Base-by-base conservation (phyloP, 805 yeast species). In the Ascoidea asiatica region DNA sequence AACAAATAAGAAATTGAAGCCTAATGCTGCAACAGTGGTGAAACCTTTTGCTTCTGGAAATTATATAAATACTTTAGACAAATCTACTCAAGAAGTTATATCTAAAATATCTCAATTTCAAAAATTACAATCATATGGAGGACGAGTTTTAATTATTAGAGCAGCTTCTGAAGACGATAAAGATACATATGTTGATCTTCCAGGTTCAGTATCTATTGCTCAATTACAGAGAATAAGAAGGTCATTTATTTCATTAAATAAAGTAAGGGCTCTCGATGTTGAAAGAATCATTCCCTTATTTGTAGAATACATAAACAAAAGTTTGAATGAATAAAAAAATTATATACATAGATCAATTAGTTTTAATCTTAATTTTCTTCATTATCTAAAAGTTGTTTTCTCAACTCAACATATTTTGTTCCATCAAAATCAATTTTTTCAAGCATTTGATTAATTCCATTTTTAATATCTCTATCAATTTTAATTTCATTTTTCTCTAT, bases 171-270 rank as follows among this genome's bases (percentile, higher is more conserved):
- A 69, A 5, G 65, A 64, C 42, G 63, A 64, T 45, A 69, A 56
- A 45, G 72, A 61, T 21, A 60, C 15, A 11, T 63, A 56, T 38
- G 73, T 87, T 3, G 75, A 73, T 17, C 61, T 90, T 54, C 96
- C 96, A 2, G 54, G 74, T 2, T 61, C 72, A 1, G 76, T 83
- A 6, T 74, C 85, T 13, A 66, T 79, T 37, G 85, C 95, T 0
- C 88, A 84, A 55, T 58, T 92, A 44, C 95, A 89, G 54, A 68
- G 98, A 48, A 66, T 86, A 13, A 70, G 95, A 59, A 71, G 98
- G 52, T 80, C 88, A 17, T 90, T 82, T 60, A 75, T 89, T n/a
- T 69, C 76, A 37, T 67, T 90, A 59, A 87, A 90, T 58, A 74
- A 85, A 53, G 76, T 88, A 69, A 70, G 95, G 54, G 76, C 79